These are phyloP conservation scores for Candida odintsovae DNA, from an alignment of 805 yeast genomes.

Conservation along the genomic window DNA sequence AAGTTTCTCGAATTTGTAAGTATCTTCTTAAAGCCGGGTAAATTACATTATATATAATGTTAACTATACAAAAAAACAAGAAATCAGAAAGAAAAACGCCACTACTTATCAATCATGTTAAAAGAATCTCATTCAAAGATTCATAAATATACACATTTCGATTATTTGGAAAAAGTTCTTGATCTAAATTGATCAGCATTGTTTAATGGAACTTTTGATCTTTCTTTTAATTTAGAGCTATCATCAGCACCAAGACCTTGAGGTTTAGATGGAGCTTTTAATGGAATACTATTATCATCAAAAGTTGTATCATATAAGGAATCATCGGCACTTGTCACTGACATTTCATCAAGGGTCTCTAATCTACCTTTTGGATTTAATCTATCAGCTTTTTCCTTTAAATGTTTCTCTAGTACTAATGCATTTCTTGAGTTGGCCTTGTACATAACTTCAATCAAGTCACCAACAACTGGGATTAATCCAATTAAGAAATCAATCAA, in stretches of 20 bases:
- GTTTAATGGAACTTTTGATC: neutral
- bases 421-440: conserved; percentile 75
- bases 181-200: neutral
- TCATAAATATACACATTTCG: too few relatives aligned
- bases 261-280: neutral
- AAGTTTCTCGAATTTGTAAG: neutral
- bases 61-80: too few relatives aligned
- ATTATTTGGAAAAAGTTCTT: neutral
- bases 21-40: too few relatives aligned
- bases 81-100: too few relatives aligned
- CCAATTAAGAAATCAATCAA: conserved; percentile 65
- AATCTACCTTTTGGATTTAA: neutral
- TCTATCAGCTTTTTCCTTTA: conserved; percentile 26
- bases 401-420: conserved; percentile 52
- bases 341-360: neutral
- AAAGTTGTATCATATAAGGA: neutral
- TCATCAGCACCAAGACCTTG: neutral
- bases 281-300: neutral
- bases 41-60: too few relatives aligned
- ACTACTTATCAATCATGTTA: too few relatives aligned
- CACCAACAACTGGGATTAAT: conserved; percentile 75
- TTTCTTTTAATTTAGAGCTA: neutral
- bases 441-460: conserved; percentile 60
- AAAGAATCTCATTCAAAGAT: too few relatives aligned
- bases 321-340: neutral